These are phyloP conservation scores for Verticillium zaregamsianum DNA, from an alignment of 2,329 filamentous ascomycete genomes.

Conservation along the genomic window DNA sequence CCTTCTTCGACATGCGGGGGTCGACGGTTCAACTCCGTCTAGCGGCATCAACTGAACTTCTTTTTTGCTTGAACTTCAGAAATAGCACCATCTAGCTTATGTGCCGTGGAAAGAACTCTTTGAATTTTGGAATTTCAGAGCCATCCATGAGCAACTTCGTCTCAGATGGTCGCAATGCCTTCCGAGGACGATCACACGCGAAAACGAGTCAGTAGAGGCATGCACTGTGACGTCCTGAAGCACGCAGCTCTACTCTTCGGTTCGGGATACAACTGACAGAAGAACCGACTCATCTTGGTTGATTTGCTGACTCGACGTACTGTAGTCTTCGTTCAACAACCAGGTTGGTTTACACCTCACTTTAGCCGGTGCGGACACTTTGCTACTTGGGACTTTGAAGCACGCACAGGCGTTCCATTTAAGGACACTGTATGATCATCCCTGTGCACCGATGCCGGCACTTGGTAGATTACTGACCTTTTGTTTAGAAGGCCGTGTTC, in stretches of 20 bases:
- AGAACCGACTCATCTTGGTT: too few relatives aligned
- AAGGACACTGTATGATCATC: neutral
- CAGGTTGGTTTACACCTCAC: too few relatives aligned
- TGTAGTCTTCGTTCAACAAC: too few relatives aligned
- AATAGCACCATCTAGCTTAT: neutral
- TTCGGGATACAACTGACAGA: too few relatives aligned
- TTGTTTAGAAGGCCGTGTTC: neutral
- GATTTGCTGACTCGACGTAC: too few relatives aligned
- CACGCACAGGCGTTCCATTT: too few relatives aligned
- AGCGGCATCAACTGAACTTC: neutral
- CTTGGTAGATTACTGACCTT: neutral
- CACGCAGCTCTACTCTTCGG: too few relatives aligned
- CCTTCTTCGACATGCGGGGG: neutral
- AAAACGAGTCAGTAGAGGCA: neutral
- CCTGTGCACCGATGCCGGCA: neutral
- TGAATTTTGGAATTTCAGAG: too few relatives aligned
- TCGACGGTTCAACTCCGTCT: neutral
- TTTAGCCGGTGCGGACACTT: too few relatives aligned
- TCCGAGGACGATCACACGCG: neutral
- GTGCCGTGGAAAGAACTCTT: too few relatives aligned
- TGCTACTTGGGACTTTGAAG: too few relatives aligned
- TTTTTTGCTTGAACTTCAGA: neutral
- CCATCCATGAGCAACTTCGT: neutral
- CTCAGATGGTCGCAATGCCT: neutral
- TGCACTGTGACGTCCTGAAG: neutral